phyloP scores from a whole-genome alignment of 306 rosid genomes.

The Lithocarpus polystachyus region DNA sequence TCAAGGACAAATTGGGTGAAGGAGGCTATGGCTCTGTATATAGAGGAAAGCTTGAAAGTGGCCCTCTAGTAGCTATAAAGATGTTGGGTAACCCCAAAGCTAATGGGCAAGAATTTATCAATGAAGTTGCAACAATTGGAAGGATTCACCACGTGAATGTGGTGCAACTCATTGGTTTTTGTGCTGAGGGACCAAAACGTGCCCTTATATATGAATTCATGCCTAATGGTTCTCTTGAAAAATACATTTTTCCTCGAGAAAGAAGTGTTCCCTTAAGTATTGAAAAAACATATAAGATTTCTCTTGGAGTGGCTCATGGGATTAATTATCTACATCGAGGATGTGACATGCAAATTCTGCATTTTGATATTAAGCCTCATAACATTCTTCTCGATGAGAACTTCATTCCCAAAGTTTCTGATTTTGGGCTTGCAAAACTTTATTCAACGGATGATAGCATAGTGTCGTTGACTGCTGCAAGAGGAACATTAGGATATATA shows the following conservation, averaged over 20 bases:
- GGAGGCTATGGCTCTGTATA: too few species aligned
- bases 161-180: conserved; percentile 23
- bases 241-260: conserved; percentile 13
- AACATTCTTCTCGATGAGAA: conserved; percentile 7
- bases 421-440: conserved; percentile 28
- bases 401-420: conserved; percentile 20
- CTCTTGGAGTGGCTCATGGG: conserved; percentile 25
- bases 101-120: too few species aligned
- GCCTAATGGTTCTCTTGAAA: conserved; percentile 27
- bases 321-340: conserved; percentile 25
- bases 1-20: too few species aligned
- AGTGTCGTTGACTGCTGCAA: conserved; percentile 11
- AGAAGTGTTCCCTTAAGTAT: not conserved
- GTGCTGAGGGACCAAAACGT: conserved; percentile 14
- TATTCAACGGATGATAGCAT: not conserved
- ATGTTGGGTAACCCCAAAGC: too few species aligned
- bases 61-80: too few species aligned
- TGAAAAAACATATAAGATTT: conserved; percentile 5
- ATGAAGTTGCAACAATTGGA: conserved; percentile 16
- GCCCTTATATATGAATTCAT: conserved; percentile 27
- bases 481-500: conserved; percentile 28
- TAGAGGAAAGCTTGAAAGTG: too few species aligned
- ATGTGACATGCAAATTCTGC: conserved; percentile 23
- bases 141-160: conserved; percentile 21
- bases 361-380: conserved; percentile 25